A percentile compares a stretch with the other conserved stretches of the same genome.
phyloP scores from a whole-genome alignment of 179 eudicot genomes.

The Camellia oleifera region DNA sequence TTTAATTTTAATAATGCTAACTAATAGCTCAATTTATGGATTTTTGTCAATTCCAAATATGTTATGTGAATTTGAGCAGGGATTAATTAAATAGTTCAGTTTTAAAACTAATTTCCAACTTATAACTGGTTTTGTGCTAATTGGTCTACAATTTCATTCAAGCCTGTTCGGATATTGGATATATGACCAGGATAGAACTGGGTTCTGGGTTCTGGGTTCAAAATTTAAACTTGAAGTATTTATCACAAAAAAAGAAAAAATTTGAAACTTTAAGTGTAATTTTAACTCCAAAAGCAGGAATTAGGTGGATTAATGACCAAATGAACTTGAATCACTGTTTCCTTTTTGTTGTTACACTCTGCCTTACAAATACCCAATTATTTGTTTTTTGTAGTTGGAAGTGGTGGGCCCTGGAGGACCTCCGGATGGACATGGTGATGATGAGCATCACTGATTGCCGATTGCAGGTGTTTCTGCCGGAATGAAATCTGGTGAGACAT shows the following conservation, averaged over 20 bases:
- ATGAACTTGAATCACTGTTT: not conserved
- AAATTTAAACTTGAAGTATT: not conserved
- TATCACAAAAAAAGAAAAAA: not conserved
- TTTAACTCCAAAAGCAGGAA: too few relatives aligned
- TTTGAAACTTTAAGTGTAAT: not conserved
- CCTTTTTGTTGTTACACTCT: not conserved
- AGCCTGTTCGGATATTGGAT: not conserved
- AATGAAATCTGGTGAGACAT: slow-evolving; percentile 54
- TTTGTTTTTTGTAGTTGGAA: slow-evolving; percentile 54
- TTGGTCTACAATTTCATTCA: not conserved
- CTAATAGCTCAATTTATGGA: not conserved
- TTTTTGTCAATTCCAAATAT: not conserved
- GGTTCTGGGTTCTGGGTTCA: not conserved
- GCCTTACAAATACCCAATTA: too few relatives aligned
- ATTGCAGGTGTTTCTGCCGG: slow-evolving; percentile 31
- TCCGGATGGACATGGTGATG: slow-evolving; percentile 86
- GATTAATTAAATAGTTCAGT: not conserved
- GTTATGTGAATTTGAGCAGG: not conserved
- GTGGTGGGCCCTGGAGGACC: slow-evolving; percentile 95
- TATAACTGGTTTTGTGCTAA: not conserved
- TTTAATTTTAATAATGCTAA: not conserved
- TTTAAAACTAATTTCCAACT: slow-evolving; percentile 1
- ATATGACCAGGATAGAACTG: not conserved
- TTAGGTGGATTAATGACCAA: too few relatives aligned
- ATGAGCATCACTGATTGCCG: slow-evolving; percentile 55